Percentiles rank a stretch among this genome's conserved stretches.
phyloP scores from a whole-genome alignment of 257 asterid species.

The Salvia rosmarinus region DNA sequence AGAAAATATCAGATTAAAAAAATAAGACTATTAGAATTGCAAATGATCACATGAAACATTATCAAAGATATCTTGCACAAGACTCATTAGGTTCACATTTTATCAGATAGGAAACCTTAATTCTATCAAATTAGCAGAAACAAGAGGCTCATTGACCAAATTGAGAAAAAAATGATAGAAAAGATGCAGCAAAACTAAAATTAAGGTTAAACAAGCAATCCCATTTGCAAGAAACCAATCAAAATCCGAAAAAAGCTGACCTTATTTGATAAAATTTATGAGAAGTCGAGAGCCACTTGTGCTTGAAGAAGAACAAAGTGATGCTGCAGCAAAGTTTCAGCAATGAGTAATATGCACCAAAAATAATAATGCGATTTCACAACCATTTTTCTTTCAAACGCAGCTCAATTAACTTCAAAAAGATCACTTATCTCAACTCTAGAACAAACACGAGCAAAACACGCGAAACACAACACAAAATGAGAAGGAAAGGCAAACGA shows the following conservation, averaged over 20 bases:
- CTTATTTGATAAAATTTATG: conserved; percentile 27
- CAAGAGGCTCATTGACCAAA: conserved; percentile 2
- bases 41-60: conserved; percentile 27
- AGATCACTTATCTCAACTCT: too few species aligned
- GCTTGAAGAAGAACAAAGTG: conserved; percentile 28
- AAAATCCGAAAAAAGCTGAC: conserved; percentile 33
- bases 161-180: not conserved
- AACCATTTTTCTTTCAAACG: too few species aligned
- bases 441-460: too few species aligned
- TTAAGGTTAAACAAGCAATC: conserved; percentile 5
- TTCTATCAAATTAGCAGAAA: not conserved
- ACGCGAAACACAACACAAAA: too few species aligned
- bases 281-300: conserved; percentile 17
- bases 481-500: too few species aligned
- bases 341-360: too few species aligned
- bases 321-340: too few species aligned
- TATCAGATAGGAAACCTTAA: not conserved
- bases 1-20: not conserved
- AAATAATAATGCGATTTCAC: too few species aligned
- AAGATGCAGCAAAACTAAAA: conserved; percentile 16
- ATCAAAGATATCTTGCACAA: not conserved
- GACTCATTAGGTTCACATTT: too few species aligned
- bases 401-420: too few species aligned
- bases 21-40: not conserved
- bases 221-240: conserved; percentile 18